Conservation (phyloP, 208 protist genomes). For the Trypanosoma boissoni region DNA sequence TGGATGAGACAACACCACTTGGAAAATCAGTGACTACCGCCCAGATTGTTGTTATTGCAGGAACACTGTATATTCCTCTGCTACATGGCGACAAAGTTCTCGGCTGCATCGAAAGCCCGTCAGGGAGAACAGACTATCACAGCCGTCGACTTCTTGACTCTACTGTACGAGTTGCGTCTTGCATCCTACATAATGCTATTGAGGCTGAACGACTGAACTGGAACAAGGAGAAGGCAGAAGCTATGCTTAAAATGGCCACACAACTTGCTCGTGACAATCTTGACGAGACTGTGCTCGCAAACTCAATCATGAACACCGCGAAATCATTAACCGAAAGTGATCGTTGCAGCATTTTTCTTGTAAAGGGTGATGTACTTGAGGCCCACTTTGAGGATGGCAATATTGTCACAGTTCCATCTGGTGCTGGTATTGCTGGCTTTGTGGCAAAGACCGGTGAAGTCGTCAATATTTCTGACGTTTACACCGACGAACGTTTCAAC, state of each 20-base stretch:
- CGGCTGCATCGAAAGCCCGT: conserved; percentile 60
- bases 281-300: conserved; percentile 64
- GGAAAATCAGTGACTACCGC: conserved; percentile 45
- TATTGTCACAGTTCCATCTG: conserved; percentile 44
- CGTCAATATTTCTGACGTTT: conserved; percentile 70
- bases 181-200: conserved; percentile 27
- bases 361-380: conserved; percentile 48
- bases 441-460: conserved; percentile 50
- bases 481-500: conserved; percentile 71
- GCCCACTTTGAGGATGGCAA: conserved; percentile 76
- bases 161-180: conserved; percentile 32
- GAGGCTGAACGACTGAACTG: conserved; percentile 22
- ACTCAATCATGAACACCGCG: conserved; percentile 79
- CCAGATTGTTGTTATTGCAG: conserved; percentile 34
- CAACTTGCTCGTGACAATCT: conserved; percentile 75
- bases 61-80: conserved; percentile 66
- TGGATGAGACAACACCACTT: conserved; percentile 50
- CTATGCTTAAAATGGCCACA: conserved; percentile 81
- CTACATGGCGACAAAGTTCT: conserved; percentile 35
- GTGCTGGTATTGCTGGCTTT: conserved; percentile 66
- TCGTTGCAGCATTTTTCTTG: conserved; percentile 70
- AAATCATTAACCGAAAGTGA: conserved; percentile 69
- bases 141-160: neutral
- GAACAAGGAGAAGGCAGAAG: conserved; percentile 63
- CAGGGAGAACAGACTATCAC: conserved; percentile 16